Percentiles rank a stretch among this genome's conserved stretches.
Conservation (phyloP, 306 rosid species). For the Sophora flavescens region DNA sequence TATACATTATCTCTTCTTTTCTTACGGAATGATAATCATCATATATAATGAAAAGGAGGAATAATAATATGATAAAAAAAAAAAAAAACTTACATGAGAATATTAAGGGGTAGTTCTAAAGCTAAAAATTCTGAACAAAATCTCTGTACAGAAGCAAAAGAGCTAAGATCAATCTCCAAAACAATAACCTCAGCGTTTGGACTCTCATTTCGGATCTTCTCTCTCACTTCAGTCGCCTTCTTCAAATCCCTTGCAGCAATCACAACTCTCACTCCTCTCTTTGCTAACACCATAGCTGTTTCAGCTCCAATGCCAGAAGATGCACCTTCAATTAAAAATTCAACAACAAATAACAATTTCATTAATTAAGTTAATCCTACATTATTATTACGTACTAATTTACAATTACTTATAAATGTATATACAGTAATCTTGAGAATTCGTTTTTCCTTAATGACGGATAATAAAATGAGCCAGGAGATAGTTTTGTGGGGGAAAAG, state of each 20-base stretch:
- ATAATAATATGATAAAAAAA: background rate
- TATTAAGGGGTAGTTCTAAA: slow-evolving; percentile 76
- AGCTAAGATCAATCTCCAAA: slow-evolving; percentile 89
- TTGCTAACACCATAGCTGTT: slow-evolving; percentile 92
- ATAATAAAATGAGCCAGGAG: too few relatives aligned
- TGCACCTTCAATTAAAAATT: slow-evolving; percentile 62
- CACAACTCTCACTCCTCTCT: slow-evolving; percentile 90
- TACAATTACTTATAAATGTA: background rate
- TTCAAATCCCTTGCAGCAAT: slow-evolving; percentile 81
- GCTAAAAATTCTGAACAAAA: slow-evolving; percentile 78
- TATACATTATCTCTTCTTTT: background rate
- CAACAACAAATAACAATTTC: background rate
- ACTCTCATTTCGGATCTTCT: slow-evolving; percentile 65
- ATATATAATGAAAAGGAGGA: background rate
- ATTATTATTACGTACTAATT: background rate
- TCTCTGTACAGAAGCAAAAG: slow-evolving; percentile 77
- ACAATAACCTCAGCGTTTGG: slow-evolving; percentile 79
- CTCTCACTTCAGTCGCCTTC: slow-evolving; percentile 72
- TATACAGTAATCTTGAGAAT: too few relatives aligned
- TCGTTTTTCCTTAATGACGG: too few relatives aligned
- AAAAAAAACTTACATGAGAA: slow-evolving; percentile 71
- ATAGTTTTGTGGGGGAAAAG: too few relatives aligned
- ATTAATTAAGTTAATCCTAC: slow-evolving; percentile 2
- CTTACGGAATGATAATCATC: background rate
- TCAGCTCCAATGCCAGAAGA: slow-evolving; percentile 95